Evolutionary conservation across 805 yeast species (phyloP).

Genomic region (Candida broadrunensis): DNA sequence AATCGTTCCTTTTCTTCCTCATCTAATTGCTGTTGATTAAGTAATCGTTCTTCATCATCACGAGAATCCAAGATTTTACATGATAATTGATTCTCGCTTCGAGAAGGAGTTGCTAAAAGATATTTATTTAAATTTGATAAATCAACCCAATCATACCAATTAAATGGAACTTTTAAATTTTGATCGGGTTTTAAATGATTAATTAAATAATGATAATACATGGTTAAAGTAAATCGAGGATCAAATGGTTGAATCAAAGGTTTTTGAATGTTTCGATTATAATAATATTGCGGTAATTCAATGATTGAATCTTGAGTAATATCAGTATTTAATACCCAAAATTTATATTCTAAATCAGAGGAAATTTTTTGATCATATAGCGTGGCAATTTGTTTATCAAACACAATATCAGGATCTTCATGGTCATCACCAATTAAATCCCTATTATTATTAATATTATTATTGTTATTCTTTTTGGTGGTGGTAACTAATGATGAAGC

Average conservation of each 20-base stretch:
- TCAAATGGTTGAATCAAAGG: constrained; percentile 27
- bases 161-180: constrained; percentile 33
- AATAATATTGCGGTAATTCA: constrained; percentile 11
- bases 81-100: no score
- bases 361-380: constrained; percentile 11
- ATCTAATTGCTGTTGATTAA: constrained; percentile 29
- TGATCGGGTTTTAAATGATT: no score
- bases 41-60: no score
- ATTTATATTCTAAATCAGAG: constrained; percentile 21
- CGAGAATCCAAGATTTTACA: no score
- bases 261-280: constrained; percentile 3
- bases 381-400: constrained; percentile 13
- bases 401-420: constrained; percentile 11
- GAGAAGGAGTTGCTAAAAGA: no score
- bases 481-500: not conserved
- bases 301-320: constrained; percentile 6
- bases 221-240: constrained; percentile 27
- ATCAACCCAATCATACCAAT: constrained; percentile 58
- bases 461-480: not conserved
- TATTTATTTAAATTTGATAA: constrained; percentile 39
- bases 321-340: constrained; percentile 16
- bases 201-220: constrained; percentile 17
- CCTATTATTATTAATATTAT: no score
- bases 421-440: no score
- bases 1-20: no score